Base-by-base conservation (phyloP, 441 rosid species). In the Raphanus hybrid region DNA sequence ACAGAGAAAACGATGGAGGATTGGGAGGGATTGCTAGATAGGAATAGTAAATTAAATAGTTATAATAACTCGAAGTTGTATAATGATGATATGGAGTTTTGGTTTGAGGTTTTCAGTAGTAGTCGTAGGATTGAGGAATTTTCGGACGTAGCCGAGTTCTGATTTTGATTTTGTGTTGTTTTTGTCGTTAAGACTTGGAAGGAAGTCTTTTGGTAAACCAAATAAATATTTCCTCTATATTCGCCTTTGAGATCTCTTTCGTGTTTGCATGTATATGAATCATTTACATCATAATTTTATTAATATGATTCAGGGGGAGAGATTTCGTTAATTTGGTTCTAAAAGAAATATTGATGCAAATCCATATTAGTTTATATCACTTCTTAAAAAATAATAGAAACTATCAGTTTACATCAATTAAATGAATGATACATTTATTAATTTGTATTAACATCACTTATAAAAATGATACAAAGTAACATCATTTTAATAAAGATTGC, bases 31-130 rank as follows among this genome's bases (percentile, higher is more conserved):
- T 10, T 45, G 52, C 6, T 12, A 4, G 52, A 45, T 45, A 2
- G 52, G 1, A 45, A 45, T 45, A 45, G 52, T 45, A 45, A 45
- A 2, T 4, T 0, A 12, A 4, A 45, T 45, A 45, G 52, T 45
- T 45, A 45, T 45, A 45, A 12, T 45, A 45, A 45, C 52, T 45
- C 77, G 12, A 74, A 74, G 55, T 23, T 74, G 65, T 74, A 37
- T 74, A 9, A 32, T 39, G 81, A 73, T 41, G 69, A 78, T 45
- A 72, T 57, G 76, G 83, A 80, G 39, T 82, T 79, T 54, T 80
- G 81, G 85, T 57, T 75, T 39, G 78, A 67, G 11, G 14, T 75
- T 58, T 39, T 75, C 50, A 66, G 50, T 39, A 66, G 15, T 73
- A 64, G 39, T 14, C 70, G 29, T 74, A 55, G 60, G 62, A 10